These are phyloP conservation scores for Eudorina sp. DNA, from an alignment of 139 green algal genomes.

Conservation along the genomic window DNA sequence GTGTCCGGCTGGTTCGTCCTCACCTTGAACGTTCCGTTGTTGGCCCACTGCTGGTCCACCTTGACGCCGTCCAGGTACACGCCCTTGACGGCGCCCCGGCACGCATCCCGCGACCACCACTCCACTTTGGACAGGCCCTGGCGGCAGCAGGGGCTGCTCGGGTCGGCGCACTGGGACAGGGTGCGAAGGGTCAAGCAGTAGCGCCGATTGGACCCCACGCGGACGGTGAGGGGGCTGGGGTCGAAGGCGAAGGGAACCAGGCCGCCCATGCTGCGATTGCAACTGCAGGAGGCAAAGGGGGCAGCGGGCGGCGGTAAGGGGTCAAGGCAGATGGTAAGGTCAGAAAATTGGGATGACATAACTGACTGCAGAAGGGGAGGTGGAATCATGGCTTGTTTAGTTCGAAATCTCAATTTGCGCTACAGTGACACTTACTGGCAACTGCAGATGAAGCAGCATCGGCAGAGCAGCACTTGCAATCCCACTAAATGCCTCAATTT, in stretches of 20 bases:
- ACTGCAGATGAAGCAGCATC: background rate
- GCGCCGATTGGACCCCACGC: background rate
- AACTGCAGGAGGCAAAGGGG: background rate
- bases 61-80: conserved; percentile 32
- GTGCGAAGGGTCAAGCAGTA: conserved; percentile 32
- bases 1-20: too few relatives aligned
- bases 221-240: background rate
- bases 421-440: too few relatives aligned
- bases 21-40: conserved; percentile 19
- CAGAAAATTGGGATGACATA: too few relatives aligned
- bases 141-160: background rate
- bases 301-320: too few relatives aligned
- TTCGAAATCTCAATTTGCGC: too few relatives aligned
- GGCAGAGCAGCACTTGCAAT: too few relatives aligned
- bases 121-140: conserved; percentile 26
- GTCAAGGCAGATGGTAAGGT: too few relatives aligned
- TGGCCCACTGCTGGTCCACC: conserved; percentile 39
- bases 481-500: background rate
- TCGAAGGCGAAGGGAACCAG: conserved; percentile 10
- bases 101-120: conserved; percentile 28
- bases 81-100: conserved; percentile 12
- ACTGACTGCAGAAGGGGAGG: background rate
- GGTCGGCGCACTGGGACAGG: background rate
- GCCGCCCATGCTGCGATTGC: background rate
- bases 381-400: background rate